Evolutionary conservation across 108 stramenopile genomes (phyloP).

Genomic region (Cyclotella atomus): DNA sequence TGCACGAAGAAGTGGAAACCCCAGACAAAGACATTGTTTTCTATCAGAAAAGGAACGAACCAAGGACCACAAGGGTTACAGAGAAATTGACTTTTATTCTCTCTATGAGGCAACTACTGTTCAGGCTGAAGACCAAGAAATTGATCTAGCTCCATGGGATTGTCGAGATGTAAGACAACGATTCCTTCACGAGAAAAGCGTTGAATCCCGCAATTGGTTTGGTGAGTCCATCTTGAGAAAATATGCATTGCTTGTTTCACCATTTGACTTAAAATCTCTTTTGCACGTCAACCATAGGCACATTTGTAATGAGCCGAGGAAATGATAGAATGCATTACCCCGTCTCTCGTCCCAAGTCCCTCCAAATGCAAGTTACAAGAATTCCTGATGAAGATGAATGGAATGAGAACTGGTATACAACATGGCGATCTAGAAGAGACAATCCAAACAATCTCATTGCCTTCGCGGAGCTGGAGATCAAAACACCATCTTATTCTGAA

Average conservation of each 20-base stretch:
- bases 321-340: conserved; percentile 67
- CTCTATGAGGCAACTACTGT: conserved; percentile 66
- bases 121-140: conserved; percentile 35
- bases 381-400: conserved; percentile 71
- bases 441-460: conserved; percentile 44
- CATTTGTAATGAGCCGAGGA: conserved; percentile 43
- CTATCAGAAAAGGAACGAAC: conserved; percentile 49
- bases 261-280: too few species aligned
- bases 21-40: conserved; percentile 15
- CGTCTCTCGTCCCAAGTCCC: conserved; percentile 68
- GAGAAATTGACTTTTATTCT: conserved; percentile 73
- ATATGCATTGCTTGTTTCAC: too few species aligned
- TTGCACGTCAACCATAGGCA: conserved; percentile 15
- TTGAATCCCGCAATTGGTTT: conserved; percentile 83
- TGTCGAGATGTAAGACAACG: conserved; percentile 76
- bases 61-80: conserved; percentile 63
- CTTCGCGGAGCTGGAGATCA: conserved; percentile 23
- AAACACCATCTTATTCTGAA: not conserved
- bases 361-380: conserved; percentile 70
- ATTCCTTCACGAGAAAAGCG: conserved; percentile 76
- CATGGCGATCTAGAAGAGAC: conserved; percentile 59
- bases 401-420: conserved; percentile 81
- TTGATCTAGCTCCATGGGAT: conserved; percentile 78
- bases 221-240: conserved; percentile 36
- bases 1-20: conserved; percentile 11